phyloP scores from a whole-genome alignment of 495 filamentous ascomycete genomes.

The Baudoinia panamericana region DNA sequence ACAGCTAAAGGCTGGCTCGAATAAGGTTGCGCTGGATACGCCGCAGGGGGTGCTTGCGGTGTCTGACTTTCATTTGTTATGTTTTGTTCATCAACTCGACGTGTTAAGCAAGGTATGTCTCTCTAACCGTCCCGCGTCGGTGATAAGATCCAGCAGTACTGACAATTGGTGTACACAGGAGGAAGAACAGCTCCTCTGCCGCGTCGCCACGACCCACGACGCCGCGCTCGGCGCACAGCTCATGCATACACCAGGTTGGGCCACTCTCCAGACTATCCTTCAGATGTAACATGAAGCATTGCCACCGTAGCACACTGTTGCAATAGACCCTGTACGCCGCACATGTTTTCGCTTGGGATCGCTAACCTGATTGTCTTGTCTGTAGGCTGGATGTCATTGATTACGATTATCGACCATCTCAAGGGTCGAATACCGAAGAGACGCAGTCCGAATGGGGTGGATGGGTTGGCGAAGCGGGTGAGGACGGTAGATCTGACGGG shows the following conservation, averaged over 20 bases:
- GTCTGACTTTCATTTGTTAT: slow-evolving; percentile 88
- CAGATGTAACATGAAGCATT: slow-evolving; percentile 16
- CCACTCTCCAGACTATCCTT: slow-evolving; percentile 80
- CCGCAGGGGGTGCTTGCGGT: slow-evolving; percentile 46
- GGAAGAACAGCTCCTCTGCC: slow-evolving; percentile 76
- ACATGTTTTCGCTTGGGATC: not conserved
- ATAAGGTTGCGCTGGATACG: slow-evolving; percentile 36
- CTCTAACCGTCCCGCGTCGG: slow-evolving; percentile 18
- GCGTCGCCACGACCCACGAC: slow-evolving; percentile 65
- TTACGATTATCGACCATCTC: slow-evolving; percentile 10
- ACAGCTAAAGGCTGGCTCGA: slow-evolving; percentile 41
- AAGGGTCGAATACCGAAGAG: slow-evolving; percentile 15
- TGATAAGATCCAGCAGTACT: slow-evolving; percentile 3
- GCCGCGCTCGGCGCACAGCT: slow-evolving; percentile 66
- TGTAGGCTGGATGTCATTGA: slow-evolving; percentile 15
- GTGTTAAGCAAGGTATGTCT: slow-evolving; percentile 67
- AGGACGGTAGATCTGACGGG: slow-evolving; percentile 12
- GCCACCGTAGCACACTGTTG: not conserved
- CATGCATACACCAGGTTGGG: slow-evolving; percentile 75
- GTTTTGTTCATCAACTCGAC: slow-evolving; percentile 66
- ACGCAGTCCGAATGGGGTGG: slow-evolving; percentile 3
- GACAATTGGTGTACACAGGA: slow-evolving; percentile 44
- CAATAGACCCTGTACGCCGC: not conserved
- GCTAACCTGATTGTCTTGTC: slow-evolving; percentile 3
- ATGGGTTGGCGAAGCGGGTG: slow-evolving; percentile 9